Conservation (phyloP, 257 asterid genomes). For the Scutellaria galericulata region DNA sequence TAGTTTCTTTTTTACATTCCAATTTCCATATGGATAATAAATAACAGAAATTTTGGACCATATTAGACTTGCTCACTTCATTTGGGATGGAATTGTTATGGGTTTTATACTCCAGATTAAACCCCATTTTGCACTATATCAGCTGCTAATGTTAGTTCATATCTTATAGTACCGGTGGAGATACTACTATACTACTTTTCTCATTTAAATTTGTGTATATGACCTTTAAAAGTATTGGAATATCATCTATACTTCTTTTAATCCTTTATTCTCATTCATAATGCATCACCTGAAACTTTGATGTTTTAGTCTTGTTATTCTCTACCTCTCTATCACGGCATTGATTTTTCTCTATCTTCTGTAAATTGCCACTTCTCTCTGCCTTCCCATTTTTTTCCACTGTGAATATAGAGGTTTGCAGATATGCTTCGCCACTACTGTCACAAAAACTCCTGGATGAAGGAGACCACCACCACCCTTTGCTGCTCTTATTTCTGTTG, state of each 20-base stretch:
- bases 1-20: not conserved
- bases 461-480: slow-evolving; percentile 36
- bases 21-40: too few relatives aligned
- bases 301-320: not conserved
- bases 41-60: too few relatives aligned
- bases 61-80: not conserved
- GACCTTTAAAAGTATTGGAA: slow-evolving; percentile 2
- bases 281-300: not conserved
- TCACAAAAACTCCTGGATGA: slow-evolving; percentile 44
- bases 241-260: not conserved
- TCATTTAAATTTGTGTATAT: not conserved
- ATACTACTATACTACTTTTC: not conserved
- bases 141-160: slow-evolving; percentile 2
- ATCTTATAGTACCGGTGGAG: not conserved
- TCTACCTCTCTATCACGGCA: not conserved
- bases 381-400: slow-evolving; percentile 37
- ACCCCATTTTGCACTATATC: not conserved
- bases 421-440: slow-evolving; percentile 36
- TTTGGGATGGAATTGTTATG: not conserved
- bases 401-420: slow-evolving; percentile 47
- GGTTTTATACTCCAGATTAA: not conserved
- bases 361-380: slow-evolving; percentile 14
- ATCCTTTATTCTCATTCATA: not conserved
- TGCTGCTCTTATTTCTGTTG: slow-evolving; percentile 41
- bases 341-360: slow-evolving; percentile 16